phyloP scores from a whole-genome alignment of 768 basidiomycete genomes.

The Collybiopsis luxurians region DNA sequence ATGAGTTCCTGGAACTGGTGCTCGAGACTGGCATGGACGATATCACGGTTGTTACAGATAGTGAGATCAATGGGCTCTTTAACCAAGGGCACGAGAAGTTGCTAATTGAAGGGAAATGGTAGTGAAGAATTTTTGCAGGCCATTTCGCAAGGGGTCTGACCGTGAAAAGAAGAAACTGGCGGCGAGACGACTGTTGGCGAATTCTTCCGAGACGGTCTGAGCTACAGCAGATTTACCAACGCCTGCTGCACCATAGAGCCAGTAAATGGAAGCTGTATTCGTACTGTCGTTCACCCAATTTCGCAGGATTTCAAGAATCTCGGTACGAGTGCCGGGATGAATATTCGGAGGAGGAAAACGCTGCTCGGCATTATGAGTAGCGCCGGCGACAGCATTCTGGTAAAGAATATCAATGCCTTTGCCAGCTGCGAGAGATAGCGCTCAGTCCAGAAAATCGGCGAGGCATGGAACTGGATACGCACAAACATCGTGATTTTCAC shows the following conservation, averaged over 20 bases:
- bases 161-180: constrained; percentile 30
- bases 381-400: no score
- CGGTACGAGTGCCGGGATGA: not conserved
- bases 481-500: no score
- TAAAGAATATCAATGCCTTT: no score
- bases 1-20: constrained; percentile 30
- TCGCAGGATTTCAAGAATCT: not conserved
- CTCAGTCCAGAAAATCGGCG: no score
- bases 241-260: constrained; percentile 33
- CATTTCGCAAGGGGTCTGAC: constrained; percentile 22
- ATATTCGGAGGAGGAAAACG: not conserved
- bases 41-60: constrained; percentile 8
- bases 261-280: constrained; percentile 16
- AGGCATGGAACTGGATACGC: no score
- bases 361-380: no score
- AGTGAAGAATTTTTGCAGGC: constrained; percentile 23
- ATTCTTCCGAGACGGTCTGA: constrained; percentile 23
- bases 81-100: constrained; percentile 4
- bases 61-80: no score
- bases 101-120: constrained; percentile 31
- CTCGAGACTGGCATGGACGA: not conserved
- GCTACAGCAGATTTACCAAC: constrained; percentile 31
- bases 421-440: no score
- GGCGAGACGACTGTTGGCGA: constrained; percentile 11
- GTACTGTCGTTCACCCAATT: not conserved